Conservation (phyloP, 768 basidiomycete genomes). For the Macrocybe gigantea region DNA sequence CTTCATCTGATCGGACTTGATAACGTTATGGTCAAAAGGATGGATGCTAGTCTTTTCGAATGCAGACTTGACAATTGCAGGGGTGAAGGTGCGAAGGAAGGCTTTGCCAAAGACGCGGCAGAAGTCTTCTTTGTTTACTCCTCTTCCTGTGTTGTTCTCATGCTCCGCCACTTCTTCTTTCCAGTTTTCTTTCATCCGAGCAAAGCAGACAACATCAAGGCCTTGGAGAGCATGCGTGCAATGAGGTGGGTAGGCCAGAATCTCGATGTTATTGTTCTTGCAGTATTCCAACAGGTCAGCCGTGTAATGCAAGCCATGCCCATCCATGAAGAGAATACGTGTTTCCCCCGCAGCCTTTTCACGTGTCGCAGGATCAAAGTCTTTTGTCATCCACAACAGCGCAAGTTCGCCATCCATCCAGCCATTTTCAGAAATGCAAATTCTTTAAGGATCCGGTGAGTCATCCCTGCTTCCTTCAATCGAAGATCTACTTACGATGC, state of each 20-base stretch:
- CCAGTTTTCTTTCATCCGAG: slow-evolving; percentile 26
- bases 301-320: slow-evolving; percentile 35
- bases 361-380: slow-evolving; percentile 26
- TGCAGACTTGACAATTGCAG: not conserved
- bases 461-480: slow-evolving; percentile 21
- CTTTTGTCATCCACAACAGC: slow-evolving; percentile 19
- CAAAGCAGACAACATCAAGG: slow-evolving; percentile 39
- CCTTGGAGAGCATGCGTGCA: slow-evolving; percentile 36
- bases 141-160: slow-evolving; percentile 12
- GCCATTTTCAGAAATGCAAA: slow-evolving; percentile 29
- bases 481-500: slow-evolving; percentile 23
- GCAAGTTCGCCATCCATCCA: slow-evolving; percentile 35
- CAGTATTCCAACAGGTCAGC: slow-evolving; percentile 27
- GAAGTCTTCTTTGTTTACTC: slow-evolving; percentile 26
- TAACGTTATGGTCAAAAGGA: slow-evolving; percentile 11
- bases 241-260: slow-evolving; percentile 33
- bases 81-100: slow-evolving; percentile 5
- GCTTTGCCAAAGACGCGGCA: slow-evolving; percentile 12
- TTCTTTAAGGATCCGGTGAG: slow-evolving; percentile 18
- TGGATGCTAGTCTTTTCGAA: slow-evolving; percentile 14
- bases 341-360: slow-evolving; percentile 25
- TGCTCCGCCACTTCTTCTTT: slow-evolving; percentile 17
- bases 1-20: slow-evolving; percentile 15
- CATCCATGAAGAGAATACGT: slow-evolving; percentile 30
- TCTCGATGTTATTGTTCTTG: slow-evolving; percentile 25